These are phyloP conservation scores for Golubevia sp. DNA, from an alignment of 1,284 basidiomycete species.

Conservation along the genomic window DNA sequence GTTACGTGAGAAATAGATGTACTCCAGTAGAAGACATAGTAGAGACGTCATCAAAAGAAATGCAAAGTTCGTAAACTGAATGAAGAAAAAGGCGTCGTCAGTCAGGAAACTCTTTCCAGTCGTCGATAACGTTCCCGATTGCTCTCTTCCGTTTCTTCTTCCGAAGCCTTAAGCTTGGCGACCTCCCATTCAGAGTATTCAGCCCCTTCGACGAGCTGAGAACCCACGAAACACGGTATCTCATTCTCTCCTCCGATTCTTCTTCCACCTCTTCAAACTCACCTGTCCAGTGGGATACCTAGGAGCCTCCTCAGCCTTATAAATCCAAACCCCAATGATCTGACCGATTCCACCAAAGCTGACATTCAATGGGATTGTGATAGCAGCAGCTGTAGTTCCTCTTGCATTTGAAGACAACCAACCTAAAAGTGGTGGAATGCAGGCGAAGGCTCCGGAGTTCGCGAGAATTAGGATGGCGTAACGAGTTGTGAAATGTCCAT, in stretches of 20 bases:
- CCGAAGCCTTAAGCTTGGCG: too few relatives aligned
- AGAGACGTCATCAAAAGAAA: conserved; percentile 1
- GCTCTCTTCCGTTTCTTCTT: too few relatives aligned
- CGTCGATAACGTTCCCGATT: too few relatives aligned
- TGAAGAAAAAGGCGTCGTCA: background rate
- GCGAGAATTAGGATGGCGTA: conserved; percentile 1
- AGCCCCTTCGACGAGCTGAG: too few relatives aligned
- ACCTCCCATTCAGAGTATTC: too few relatives aligned
- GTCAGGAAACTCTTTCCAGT: too few relatives aligned
- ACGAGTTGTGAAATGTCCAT: background rate
- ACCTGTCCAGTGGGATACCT: conserved; percentile 1
- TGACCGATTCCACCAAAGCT: conserved; percentile 3
- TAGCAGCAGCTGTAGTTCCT: background rate
- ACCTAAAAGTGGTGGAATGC: background rate
- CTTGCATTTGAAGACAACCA: background rate
- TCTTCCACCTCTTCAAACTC: background rate
- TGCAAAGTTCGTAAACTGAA: conserved; percentile 1
- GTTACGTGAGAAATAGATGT: background rate
- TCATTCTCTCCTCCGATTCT: too few relatives aligned
- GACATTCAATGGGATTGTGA: background rate
- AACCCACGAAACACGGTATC: too few relatives aligned
- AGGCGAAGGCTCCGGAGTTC: conserved; percentile 1
- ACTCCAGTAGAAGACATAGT: background rate
- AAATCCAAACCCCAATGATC: conserved; percentile 3
- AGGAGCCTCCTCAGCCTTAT: conserved; percentile 1